Base-by-base conservation (phyloP, 495 filamentous ascomycete genomes). In the Pyronema domesticum region DNA sequence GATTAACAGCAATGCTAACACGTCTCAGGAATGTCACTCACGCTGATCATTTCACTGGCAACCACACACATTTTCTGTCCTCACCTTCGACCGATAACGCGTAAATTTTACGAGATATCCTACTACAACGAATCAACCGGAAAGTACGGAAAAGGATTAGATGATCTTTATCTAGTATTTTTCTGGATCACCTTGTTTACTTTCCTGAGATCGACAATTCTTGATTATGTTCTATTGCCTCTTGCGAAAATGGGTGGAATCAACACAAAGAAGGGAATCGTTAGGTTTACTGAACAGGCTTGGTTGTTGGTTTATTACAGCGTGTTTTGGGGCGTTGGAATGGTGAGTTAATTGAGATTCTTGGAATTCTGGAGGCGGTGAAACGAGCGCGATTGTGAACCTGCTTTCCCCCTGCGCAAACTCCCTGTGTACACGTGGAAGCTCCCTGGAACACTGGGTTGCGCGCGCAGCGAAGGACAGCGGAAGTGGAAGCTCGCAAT, bases 251-350 rank as follows among this genome's bases (percentile, higher is more conserved):
- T 70, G 11, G 72, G 72, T 50, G 88, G 89, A 11, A 71, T 96
- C 57, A 74, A 75, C 56, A 78, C 79, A 54, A 73, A 72, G 59
- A 95, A 93, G 69, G 81, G 76, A 7, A 68, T 80, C 18, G 74
- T 84, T 18, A 76, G 93, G 40, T 85, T 96, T 68, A 84, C 86
- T 47, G 91, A 98, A 68, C 91, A 98, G 70, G 86, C 80, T 49
- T 98, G 88, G 85, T 72, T 94, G 63, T 65, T 85, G 23, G 60
- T 89, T 36, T 96, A 95, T 70, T 84, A 86, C 65, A 66, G 65
- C 23, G 69, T 80, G 51, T 87, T 86, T 66, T 96, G 86, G 81
- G 69, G 78, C 3, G 68, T 89, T 53, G 91, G 91, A 58, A 74
- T 89, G 77, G 86, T 95, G 76, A 51, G 85, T 76, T 39, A 5